A percentile compares a stretch with the other conserved stretches of the same genome.
These are phyloP conservation scores for Candida alai DNA, from an alignment of 805 yeast species.

Conservation along the genomic window DNA sequence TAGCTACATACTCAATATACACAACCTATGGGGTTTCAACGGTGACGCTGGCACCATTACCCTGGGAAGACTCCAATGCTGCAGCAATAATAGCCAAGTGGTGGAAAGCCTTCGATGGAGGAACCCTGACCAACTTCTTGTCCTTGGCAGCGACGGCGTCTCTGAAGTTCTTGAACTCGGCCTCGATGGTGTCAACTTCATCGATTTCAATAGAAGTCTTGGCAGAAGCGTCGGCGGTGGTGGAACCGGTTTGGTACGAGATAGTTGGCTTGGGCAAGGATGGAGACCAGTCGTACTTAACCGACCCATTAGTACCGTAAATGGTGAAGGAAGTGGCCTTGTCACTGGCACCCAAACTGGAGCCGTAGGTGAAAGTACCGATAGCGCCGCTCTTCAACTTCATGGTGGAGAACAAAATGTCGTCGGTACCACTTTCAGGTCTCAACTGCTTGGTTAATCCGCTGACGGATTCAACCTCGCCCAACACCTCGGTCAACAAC, in stretches of 20 bases:
- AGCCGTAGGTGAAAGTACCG: slow-evolving; percentile 85
- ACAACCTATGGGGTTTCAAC: slow-evolving; percentile 32
- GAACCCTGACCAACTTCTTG: slow-evolving; percentile 50
- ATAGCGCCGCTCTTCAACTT: slow-evolving; percentile 58
- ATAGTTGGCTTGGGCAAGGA: slow-evolving; percentile 33
- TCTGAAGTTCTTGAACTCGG: slow-evolving; percentile 48
- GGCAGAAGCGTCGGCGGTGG: slow-evolving; percentile 49
- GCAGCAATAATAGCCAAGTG: slow-evolving; percentile 91
- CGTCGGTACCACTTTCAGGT: slow-evolving; percentile 76
- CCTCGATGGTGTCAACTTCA: slow-evolving; percentile 40
- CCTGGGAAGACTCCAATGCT: slow-evolving; percentile 63
- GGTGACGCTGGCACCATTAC: slow-evolving; percentile 47
- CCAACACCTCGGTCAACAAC: slow-evolving; percentile 75
- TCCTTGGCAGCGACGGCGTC: slow-evolving; percentile 61
- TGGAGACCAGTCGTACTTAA: slow-evolving; percentile 65
- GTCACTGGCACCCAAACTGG: slow-evolving; percentile 79
- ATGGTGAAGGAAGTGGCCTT: slow-evolving; percentile 65
- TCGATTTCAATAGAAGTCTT: slow-evolving; percentile 37
- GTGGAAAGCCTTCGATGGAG: slow-evolving; percentile 84
- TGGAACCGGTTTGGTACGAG: slow-evolving; percentile 30
- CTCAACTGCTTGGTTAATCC: slow-evolving; percentile 78
- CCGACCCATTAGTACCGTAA: slow-evolving; percentile 76
- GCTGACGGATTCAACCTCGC: slow-evolving; percentile 64
- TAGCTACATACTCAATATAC: slow-evolving; percentile 3
- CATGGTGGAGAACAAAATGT: slow-evolving; percentile 69